These are phyloP conservation scores for Russula earlei DNA, from an alignment of 768 basidiomycete genomes.

Conservation along the genomic window DNA sequence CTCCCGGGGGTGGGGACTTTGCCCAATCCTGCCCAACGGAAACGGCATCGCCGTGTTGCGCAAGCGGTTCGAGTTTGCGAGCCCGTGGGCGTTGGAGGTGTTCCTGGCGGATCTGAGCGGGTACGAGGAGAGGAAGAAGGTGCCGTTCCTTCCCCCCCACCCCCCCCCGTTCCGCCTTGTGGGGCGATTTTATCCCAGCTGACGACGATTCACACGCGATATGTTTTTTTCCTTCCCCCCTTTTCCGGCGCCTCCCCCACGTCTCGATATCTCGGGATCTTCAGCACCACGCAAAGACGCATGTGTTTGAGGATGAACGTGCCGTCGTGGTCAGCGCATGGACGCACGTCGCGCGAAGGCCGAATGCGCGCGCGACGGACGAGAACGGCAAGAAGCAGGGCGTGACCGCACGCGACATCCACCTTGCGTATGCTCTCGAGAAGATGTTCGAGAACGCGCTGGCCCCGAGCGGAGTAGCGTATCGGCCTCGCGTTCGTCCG, in stretches of 20 bases:
- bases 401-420: conserved; percentile 13
- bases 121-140: conserved; percentile 5
- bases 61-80: conserved; percentile 9
- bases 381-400: neutral
- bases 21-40: conserved; percentile 7
- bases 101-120: conserved; percentile 5
- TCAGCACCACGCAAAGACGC: conserved; percentile 9
- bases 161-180: no score
- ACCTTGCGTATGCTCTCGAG: conserved; percentile 13
- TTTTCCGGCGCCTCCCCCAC: neutral
- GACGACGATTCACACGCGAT: neutral
- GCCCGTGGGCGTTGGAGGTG: neutral
- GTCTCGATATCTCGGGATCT: neutral
- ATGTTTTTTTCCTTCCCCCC: no score
- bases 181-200: no score
- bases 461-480: neutral
- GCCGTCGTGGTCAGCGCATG: conserved; percentile 11
- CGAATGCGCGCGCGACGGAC: neutral
- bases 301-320: neutral
- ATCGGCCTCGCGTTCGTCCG: neutral
- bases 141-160: neutral
- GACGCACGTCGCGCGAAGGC: conserved; percentile 9
- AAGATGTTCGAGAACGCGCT: conserved; percentile 5
- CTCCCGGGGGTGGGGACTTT: conserved; percentile 10
- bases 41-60: conserved; percentile 12